Evolutionary conservation across 441 rosid genomes (phyloP).

Genomic region (Hura crepitans): DNA sequence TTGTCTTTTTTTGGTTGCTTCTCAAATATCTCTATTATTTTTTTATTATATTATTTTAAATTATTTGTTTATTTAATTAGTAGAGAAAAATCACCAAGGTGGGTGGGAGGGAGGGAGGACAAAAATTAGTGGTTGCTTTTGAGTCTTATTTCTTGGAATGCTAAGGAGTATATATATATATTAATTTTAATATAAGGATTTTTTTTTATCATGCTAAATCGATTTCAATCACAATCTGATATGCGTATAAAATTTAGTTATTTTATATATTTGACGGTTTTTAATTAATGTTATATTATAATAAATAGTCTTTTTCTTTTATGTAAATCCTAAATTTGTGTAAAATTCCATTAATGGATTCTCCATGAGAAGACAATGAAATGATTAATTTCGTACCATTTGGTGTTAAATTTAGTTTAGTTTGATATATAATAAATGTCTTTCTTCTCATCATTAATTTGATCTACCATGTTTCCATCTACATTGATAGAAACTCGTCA

Average conservation of each 20-base stretch:
- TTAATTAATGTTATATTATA: no score
- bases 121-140: slow-evolving; percentile 7
- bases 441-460: background rate
- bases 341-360: background rate
- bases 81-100: slow-evolving; percentile 12
- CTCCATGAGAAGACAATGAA: background rate
- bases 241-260: no score
- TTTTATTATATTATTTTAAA: no score
- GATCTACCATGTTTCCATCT: background rate
- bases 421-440: background rate
- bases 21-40: slow-evolving; percentile 21
- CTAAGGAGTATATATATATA: no score
- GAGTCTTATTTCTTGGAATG: no score
- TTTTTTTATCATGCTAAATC: no score
- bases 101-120: background rate
- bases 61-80: no score
- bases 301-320: no score
- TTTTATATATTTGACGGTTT: no score
- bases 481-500: background rate
- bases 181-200: no score
- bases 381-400: background rate
- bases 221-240: no score
- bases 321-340: no score
- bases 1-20: slow-evolving; percentile 14
- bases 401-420: background rate